Evolutionary conservation across 495 filamentous ascomycete species (phyloP).

Genomic region (Aspergillus diversus): DNA sequence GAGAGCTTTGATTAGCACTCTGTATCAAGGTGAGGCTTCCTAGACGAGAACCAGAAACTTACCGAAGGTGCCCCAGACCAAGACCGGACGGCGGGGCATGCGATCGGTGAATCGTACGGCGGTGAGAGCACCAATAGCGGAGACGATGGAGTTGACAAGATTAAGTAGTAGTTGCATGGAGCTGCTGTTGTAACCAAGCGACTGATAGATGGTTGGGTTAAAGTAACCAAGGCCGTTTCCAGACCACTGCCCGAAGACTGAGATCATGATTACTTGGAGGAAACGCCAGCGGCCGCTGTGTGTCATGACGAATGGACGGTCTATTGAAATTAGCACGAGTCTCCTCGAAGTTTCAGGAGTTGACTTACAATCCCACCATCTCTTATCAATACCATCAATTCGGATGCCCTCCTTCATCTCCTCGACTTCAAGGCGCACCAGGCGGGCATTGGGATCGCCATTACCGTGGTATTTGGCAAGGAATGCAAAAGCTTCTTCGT

Average conservation of each 20-base stretch:
- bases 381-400: constrained; percentile 61
- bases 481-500: constrained; percentile 57
- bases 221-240: constrained; percentile 56
- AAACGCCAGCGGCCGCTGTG: constrained; percentile 65
- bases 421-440: constrained; percentile 58
- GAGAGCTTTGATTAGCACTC: neutral
- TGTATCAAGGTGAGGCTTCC: neutral
- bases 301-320: constrained; percentile 60
- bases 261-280: constrained; percentile 63
- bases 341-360: neutral
- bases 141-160: constrained; percentile 66
- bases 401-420: constrained; percentile 63
- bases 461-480: constrained; percentile 64
- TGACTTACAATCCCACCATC: constrained; percentile 65
- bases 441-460: constrained; percentile 51
- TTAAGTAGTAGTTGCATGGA: constrained; percentile 65
- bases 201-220: constrained; percentile 45
- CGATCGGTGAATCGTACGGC: constrained; percentile 71
- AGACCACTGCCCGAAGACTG: constrained; percentile 58
- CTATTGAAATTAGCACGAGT: constrained; percentile 8
- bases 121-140: constrained; percentile 65
- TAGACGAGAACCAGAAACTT: constrained; percentile 45
- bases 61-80: constrained; percentile 63
- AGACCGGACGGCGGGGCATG: constrained; percentile 62
- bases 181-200: constrained; percentile 44